Percentiles rank a stretch among this genome's conserved stretches.
These are phyloP conservation scores for Lachnellula willkommii DNA, from an alignment of 2,329 filamentous ascomycete species.

Conservation along the genomic window DNA sequence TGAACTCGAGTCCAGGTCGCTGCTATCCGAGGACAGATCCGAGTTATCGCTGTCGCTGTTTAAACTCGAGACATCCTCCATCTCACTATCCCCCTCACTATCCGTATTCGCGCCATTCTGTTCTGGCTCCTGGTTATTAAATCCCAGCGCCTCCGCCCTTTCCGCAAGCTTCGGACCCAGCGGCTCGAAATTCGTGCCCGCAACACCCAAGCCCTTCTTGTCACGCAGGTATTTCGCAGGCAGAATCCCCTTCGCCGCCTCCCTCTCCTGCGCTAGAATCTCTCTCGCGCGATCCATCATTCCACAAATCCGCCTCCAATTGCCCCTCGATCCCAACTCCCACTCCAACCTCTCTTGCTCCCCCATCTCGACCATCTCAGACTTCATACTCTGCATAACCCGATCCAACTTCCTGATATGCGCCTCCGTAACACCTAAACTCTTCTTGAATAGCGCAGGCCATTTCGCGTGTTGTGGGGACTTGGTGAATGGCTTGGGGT, in stretches of 20 bases:
- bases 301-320: slow-evolving; percentile 24
- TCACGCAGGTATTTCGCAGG: slow-evolving; percentile 12
- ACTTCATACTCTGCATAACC: slow-evolving; percentile 17
- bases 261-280: slow-evolving; percentile 13
- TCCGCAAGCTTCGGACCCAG: slow-evolving; percentile 15
- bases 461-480: slow-evolving; percentile 34
- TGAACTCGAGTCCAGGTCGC: slow-evolving; percentile 2
- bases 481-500: slow-evolving; percentile 15
- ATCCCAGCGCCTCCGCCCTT: slow-evolving; percentile 10
- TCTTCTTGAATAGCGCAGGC: slow-evolving; percentile 24
- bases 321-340: slow-evolving; percentile 21
- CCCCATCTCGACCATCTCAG: slow-evolving; percentile 12
- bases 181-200: slow-evolving; percentile 16
- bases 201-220: slow-evolving; percentile 20
- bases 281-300: slow-evolving; percentile 23
- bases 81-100: slow-evolving; percentile 15
- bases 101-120: slow-evolving; percentile 3
- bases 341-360: slow-evolving; percentile 21
- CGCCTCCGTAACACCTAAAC: slow-evolving; percentile 24
- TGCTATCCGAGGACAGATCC: not conserved
- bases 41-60: not conserved
- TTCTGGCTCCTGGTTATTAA: not conserved
- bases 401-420: slow-evolving; percentile 22
- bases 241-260: slow-evolving; percentile 18
- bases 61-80: slow-evolving; percentile 9